Evolutionary conservation across 768 basidiomycete species (phyloP), one percentile per base, ranked within the genome.

Genomic region (Collybia mongolica): DNA sequence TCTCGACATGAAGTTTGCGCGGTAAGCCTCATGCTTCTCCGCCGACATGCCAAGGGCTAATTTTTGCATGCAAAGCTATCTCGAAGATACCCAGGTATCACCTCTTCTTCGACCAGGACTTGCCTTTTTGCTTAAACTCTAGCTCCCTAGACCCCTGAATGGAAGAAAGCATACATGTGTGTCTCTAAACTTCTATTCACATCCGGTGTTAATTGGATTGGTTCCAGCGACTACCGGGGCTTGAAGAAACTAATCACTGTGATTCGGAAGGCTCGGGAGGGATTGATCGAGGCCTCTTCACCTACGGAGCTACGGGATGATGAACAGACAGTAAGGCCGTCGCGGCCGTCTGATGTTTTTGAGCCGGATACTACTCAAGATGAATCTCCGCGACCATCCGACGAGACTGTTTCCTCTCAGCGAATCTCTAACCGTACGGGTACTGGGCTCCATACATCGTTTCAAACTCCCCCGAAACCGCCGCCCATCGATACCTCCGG

Each of bases 91-190:
- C 1, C 84, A 86, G 74, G 87, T 81, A 53, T n/a, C 40, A 62
- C 47, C 22, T 14, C 32, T 24, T 44, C 35, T 14, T 44, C 44
- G 26, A 17, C 18, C 20, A n/a, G 6, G 15, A 32, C 39, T 24
- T 29, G 18, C 15, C 22, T 18, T 18, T 44, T 18, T 43, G 17
- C 35, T 45, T 12, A 26, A 15, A 40, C 40, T 6, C 19, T 44
- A 24, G 48, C 11, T 48, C 49, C 4, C 32, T 49, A 90, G 89
- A 82, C 78, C 24, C 82, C 86, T 1, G 89, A 90, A 66, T 91
- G 85, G 85, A 82, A 82, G 55, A 79, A 72, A 55, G 83, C 81
- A 2, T 85, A 88, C 61, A 84, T 86, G 84, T 81, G 50, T 32
- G 72, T 64, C n/a, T 19, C 18, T 20, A 24, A 38, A 14, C 14